A percentile compares a stretch with the other conserved stretches of the same genome.
Conservation (phyloP, 768 basidiomycete species). For the Boletus reticulatus region DNA sequence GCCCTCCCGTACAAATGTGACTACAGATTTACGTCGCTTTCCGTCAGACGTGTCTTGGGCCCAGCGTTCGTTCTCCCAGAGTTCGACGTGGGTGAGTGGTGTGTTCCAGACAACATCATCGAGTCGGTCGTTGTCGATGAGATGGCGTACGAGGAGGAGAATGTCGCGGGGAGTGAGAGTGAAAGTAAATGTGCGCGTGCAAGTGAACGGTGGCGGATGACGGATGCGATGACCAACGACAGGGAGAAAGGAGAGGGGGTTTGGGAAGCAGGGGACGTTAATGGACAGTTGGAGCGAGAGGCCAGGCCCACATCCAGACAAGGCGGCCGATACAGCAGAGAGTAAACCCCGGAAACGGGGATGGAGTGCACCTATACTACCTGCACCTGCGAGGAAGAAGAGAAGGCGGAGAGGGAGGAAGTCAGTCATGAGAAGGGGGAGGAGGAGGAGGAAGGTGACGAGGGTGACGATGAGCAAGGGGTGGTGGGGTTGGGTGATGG, state of each 20-base stretch:
- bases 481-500: conserved; percentile 24
- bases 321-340: not conserved
- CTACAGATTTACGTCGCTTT: conserved; percentile 5
- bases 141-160: conserved; percentile 31
- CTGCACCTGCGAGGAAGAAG: conserved; percentile 34
- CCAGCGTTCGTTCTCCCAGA: conserved; percentile 82
- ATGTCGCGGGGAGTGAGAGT: conserved; percentile 20
- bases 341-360: conserved; percentile 4
- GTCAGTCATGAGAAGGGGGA: conserved; percentile 40
- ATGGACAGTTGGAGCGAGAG: conserved; percentile 16
- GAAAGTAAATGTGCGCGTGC: conserved; percentile 11
- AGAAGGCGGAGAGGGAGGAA: conserved; percentile 47
- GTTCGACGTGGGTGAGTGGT: conserved; percentile 64
- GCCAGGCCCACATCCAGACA: conserved; percentile 16
- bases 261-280: conserved; percentile 4
- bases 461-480: conserved; percentile 39
- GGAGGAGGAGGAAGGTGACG: conserved; percentile 37
- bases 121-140: conserved; percentile 66
- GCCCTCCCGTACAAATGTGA: conserved; percentile 1
- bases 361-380: conserved; percentile 13
- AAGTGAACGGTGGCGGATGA: not conserved
- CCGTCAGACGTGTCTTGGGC: conserved; percentile 17
- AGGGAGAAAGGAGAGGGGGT: not conserved
- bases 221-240: not conserved
- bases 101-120: conserved; percentile 62